Evolutionary conservation across 371 early-diverging fungal species (phyloP).

Genomic region (Paraphysoderma sedebokerense): DNA sequence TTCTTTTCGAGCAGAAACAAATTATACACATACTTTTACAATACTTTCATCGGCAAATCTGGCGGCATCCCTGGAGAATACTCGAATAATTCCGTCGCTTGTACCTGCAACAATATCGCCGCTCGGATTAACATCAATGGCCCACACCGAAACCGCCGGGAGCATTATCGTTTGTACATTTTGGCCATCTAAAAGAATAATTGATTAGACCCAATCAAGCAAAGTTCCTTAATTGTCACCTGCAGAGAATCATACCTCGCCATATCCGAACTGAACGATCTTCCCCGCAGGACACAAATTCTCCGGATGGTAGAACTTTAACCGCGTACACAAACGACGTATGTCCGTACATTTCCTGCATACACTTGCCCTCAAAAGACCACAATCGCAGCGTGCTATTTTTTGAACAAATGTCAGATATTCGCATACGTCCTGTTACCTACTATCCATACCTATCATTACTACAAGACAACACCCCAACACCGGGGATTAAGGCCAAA

Average conservation of each 20-base stretch:
- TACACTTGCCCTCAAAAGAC: conserved; percentile 48
- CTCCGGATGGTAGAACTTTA: conserved; percentile 39
- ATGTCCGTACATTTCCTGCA: conserved; percentile 71
- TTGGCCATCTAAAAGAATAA: conserved; percentile 22
- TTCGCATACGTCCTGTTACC: background rate
- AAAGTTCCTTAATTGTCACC: background rate
- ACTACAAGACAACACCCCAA: conserved; percentile 63
- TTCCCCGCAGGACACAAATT: conserved; percentile 80
- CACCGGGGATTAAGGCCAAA: conserved; percentile 37
- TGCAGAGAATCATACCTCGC: conserved; percentile 32
- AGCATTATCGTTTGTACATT: conserved; percentile 66
- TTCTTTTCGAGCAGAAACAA: too few species aligned
- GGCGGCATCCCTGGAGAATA: conserved; percentile 48
- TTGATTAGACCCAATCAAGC: background rate
- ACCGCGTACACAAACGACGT: conserved; percentile 86
- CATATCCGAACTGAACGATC: conserved; percentile 81
- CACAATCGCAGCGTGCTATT: conserved; percentile 64
- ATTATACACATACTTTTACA: conserved; percentile 19
- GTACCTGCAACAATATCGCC: conserved; percentile 78
- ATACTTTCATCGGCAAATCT: conserved; percentile 39
- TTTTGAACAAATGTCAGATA: background rate
- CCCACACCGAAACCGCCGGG: conserved; percentile 87
- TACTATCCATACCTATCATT: conserved; percentile 55
- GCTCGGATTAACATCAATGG: conserved; percentile 52
- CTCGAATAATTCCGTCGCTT: conserved; percentile 62